phyloP scores from a whole-genome alignment of 306 rosid species.

The Elaeagnus macrophylla region DNA sequence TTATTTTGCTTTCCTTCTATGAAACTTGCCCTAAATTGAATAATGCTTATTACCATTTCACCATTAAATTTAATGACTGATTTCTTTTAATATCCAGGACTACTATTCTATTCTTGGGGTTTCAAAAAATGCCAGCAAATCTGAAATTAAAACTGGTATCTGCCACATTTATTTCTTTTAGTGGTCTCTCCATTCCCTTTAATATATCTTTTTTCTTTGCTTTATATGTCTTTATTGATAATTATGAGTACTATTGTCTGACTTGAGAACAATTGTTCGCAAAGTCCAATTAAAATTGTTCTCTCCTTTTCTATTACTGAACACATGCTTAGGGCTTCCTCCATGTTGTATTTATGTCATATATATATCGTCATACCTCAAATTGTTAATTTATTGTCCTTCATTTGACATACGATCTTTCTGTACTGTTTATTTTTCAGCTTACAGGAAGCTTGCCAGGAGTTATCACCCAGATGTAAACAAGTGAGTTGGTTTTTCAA shows the following conservation, averaged over 20 bases:
- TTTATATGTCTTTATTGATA: conserved; percentile 1
- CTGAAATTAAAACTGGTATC: conserved; percentile 92
- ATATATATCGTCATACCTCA: neutral
- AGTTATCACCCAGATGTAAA: conserved; percentile 92
- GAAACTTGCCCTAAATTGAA: neutral
- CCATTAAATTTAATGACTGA: conserved; percentile 13
- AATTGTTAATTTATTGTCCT: neutral
- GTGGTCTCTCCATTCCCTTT: neutral
- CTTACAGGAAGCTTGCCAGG: conserved; percentile 95
- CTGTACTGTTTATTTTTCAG: conserved; percentile 43
- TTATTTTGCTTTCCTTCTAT: conserved; percentile 6
- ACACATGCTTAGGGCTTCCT: too few relatives aligned
- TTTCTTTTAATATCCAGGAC: conserved; percentile 49
- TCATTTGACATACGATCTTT: neutral
- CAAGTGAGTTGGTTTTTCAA: conserved; percentile 52
- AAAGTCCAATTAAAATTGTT: too few relatives aligned
- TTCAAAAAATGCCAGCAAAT: conserved; percentile 68
- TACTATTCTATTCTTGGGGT: conserved; percentile 90
- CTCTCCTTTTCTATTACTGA: too few relatives aligned
- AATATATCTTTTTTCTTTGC: neutral
- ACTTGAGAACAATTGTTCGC: too few relatives aligned
- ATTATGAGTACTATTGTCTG: neutral
- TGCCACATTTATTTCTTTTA: conserved; percentile 7
- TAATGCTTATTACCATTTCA: conserved; percentile 5
- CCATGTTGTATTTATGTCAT: neutral